These are phyloP conservation scores for Talaromyces sp. DNA, from an alignment of 2,329 filamentous ascomycete species.

Conservation along the genomic window DNA sequence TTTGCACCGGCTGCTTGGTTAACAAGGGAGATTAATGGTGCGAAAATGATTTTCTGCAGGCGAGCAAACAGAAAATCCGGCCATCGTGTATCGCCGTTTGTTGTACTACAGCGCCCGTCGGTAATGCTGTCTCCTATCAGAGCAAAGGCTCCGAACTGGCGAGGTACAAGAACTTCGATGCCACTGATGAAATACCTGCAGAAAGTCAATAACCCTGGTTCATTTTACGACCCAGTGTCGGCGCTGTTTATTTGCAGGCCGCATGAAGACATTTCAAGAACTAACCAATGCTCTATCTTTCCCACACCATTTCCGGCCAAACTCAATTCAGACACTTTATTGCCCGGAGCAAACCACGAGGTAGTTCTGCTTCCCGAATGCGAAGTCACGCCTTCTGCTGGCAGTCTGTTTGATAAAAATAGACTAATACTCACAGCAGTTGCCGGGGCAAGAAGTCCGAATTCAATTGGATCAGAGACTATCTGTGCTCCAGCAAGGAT, in stretches of 20 bases:
- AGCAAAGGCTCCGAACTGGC: constrained; percentile 44
- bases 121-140: constrained; percentile 64
- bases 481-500: constrained; percentile 56
- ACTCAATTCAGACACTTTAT: constrained; percentile 51
- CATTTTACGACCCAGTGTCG: background rate
- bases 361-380: constrained; percentile 64
- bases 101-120: constrained; percentile 59
- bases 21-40: constrained; percentile 52
- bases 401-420: constrained; percentile 57
- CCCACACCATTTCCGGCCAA: constrained; percentile 40
- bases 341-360: constrained; percentile 57
- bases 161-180: constrained; percentile 54
- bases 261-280: background rate
- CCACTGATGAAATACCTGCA: constrained; percentile 58
- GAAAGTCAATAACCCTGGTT: constrained; percentile 7
- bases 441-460: constrained; percentile 46
- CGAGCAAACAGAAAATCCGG: constrained; percentile 54
- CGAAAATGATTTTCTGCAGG: constrained; percentile 46
- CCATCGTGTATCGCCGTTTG: constrained; percentile 54
- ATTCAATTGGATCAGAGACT: constrained; percentile 60
- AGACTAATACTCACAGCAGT: constrained; percentile 57
- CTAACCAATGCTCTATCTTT: constrained; percentile 44
- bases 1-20: constrained; percentile 71
- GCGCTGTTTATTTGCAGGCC: background rate
- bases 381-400: constrained; percentile 55